Percentiles rank a stretch among this genome's conserved stretches.
phyloP scores from a whole-genome alignment of 139 green algal genomes.

The Asterochloris sp. region DNA sequence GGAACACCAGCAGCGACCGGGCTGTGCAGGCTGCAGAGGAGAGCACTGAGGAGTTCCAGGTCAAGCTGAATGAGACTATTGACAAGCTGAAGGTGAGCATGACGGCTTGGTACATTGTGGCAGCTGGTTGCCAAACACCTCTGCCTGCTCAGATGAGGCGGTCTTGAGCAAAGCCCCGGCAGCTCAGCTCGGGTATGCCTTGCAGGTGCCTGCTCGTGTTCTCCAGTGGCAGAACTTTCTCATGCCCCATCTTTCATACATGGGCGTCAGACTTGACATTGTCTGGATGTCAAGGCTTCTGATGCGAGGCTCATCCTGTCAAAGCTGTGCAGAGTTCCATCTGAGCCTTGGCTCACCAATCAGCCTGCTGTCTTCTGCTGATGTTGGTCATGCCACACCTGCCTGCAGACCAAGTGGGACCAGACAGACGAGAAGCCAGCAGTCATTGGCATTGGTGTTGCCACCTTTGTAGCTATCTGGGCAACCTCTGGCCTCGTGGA shows the following conservation, averaged over 20 bases:
- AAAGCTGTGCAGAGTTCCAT: background rate
- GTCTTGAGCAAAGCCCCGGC: too few species aligned
- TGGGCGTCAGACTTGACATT: background rate
- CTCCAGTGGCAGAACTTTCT: background rate
- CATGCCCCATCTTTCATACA: background rate
- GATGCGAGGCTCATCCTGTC: background rate
- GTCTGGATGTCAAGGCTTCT: background rate
- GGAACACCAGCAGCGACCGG: background rate
- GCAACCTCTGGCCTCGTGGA: slow-evolving; percentile 30
- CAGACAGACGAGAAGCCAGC: slow-evolving; percentile 46
- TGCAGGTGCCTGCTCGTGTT: background rate
- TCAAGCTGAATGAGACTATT: slow-evolving; percentile 12
- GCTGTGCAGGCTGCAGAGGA: slow-evolving; percentile 6
- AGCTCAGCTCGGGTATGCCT: background rate
- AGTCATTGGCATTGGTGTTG: slow-evolving; percentile 27
- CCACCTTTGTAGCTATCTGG: slow-evolving; percentile 33
- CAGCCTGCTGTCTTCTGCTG: background rate
- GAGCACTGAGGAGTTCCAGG: slow-evolving; percentile 9
- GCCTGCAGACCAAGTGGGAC: slow-evolving; percentile 34
- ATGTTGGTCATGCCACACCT: background rate
- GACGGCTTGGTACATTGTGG: background rate
- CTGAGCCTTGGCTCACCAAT: background rate
- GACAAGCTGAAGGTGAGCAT: slow-evolving; percentile 9
- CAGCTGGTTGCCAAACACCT: background rate
- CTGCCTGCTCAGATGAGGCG: background rate